Conservation (phyloP, 257 asterid species). For the Solanum bulbocastanum region DNA sequence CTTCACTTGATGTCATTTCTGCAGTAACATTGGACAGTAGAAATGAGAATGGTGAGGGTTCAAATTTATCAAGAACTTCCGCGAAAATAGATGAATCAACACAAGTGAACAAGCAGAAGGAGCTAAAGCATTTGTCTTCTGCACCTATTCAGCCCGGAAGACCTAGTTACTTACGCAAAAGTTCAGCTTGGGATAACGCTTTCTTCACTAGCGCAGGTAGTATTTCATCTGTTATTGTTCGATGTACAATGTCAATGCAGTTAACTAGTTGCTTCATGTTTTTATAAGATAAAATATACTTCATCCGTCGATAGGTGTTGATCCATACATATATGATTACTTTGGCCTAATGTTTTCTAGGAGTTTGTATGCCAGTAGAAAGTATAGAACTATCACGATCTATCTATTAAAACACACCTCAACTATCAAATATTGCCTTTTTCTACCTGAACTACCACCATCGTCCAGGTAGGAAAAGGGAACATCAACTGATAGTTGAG, state of each 20-base stretch:
- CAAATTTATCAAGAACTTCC: slow-evolving; percentile 9
- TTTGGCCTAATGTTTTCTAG: background rate
- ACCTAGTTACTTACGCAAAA: slow-evolving; percentile 48
- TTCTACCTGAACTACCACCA: too few species aligned
- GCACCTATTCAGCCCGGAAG: slow-evolving; percentile 11
- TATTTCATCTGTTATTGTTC: background rate
- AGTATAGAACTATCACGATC: background rate
- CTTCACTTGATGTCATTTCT: background rate
- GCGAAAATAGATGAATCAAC: background rate
- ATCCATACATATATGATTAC: background rate
- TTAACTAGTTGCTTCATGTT: background rate
- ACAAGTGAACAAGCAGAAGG: background rate
- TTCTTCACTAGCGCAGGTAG: slow-evolving; percentile 31
- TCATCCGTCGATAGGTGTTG: background rate
- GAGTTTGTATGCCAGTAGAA: background rate
- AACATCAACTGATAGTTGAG: background rate
- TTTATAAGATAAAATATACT: background rate
- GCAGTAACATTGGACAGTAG: slow-evolving; percentile 15
- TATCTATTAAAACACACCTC: too few species aligned
- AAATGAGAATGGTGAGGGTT: slow-evolving; percentile 2
- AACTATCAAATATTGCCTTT: too few species aligned
- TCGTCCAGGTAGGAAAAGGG: background rate
- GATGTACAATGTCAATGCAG: background rate
- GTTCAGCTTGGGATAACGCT: slow-evolving; percentile 72
- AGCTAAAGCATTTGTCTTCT: background rate